Conservation (phyloP, 441 rosid species). For the Euphorbia celastroides region DNA sequence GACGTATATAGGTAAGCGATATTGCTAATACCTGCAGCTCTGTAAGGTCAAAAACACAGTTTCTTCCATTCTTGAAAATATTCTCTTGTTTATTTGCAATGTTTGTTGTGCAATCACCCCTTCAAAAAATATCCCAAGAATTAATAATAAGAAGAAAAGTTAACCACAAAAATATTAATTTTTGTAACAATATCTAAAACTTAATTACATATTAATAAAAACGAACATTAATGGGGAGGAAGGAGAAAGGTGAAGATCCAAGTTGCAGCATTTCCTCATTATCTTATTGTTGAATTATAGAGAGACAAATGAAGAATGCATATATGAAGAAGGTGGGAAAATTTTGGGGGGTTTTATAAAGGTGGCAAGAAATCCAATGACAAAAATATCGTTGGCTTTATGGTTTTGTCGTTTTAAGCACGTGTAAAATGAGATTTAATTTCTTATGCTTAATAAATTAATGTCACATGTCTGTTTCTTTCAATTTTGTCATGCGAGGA, state of each 20-base stretch:
- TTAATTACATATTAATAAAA: neutral
- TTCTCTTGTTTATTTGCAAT: neutral
- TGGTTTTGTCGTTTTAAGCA: neutral
- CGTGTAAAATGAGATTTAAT: neutral
- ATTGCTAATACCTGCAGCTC: neutral
- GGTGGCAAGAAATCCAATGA: neutral
- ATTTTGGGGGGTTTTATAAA: neutral
- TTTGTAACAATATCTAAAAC: no score
- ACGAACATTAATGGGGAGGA: neutral
- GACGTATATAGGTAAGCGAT: neutral
- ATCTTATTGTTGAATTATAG: neutral
- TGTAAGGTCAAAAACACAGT: neutral
- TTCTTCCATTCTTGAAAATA: neutral
- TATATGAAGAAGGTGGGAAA: neutral
- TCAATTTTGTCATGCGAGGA: neutral
- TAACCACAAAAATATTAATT: no score
- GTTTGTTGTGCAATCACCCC: neutral
- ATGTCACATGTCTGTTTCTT: neutral
- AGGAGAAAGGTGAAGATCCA: neutral
- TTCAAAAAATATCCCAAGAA: neutral
- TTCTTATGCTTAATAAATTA: neutral
- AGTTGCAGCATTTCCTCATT: neutral
- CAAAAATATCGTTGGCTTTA: conserved; percentile 5
- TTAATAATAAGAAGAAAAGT: neutral
- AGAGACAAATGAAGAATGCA: neutral